phyloP scores from a whole-genome alignment of 768 basidiomycete genomes.

The Arthromyces matolae region DNA sequence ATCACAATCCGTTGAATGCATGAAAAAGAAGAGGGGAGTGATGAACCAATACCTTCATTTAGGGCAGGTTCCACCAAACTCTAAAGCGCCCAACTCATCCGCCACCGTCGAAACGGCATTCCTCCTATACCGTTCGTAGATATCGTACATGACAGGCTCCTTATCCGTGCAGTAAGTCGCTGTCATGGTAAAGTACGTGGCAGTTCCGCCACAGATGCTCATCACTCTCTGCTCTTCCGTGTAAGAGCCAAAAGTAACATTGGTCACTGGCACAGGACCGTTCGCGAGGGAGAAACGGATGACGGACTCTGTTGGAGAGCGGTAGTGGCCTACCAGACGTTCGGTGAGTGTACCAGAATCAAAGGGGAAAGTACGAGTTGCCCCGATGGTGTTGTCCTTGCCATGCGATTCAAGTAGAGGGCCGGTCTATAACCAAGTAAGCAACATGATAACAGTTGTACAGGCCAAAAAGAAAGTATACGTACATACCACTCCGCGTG shows the following conservation, averaged over 20 bases:
- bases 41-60: too few relatives aligned
- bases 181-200: conserved; percentile 4
- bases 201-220: conserved; percentile 13
- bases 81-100: conserved; percentile 1
- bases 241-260: not conserved
- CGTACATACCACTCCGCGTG: conserved; percentile 17
- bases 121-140: conserved; percentile 2
- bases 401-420: conserved; percentile 4
- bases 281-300: conserved; percentile 1
- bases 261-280: not conserved
- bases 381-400: conserved; percentile 9
- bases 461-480: too few relatives aligned
- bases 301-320: conserved; percentile 3
- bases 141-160: not conserved
- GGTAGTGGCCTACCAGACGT: conserved; percentile 6
- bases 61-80: conserved; percentile 13
- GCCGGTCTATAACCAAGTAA: conserved; percentile 1
- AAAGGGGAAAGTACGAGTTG: conserved; percentile 3
- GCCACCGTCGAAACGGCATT: not conserved
- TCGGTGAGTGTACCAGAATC: conserved; percentile 2
- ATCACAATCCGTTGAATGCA: too few relatives aligned
- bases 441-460: too few relatives aligned
- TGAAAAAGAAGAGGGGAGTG: too few relatives aligned
- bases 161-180: conserved; percentile 4
- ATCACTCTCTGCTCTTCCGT: conserved; percentile 4